These are phyloP conservation scores for Hemisphaericaspora lyxosophila DNA, from an alignment of 1,139 yeast species.

Conservation along the genomic window DNA sequence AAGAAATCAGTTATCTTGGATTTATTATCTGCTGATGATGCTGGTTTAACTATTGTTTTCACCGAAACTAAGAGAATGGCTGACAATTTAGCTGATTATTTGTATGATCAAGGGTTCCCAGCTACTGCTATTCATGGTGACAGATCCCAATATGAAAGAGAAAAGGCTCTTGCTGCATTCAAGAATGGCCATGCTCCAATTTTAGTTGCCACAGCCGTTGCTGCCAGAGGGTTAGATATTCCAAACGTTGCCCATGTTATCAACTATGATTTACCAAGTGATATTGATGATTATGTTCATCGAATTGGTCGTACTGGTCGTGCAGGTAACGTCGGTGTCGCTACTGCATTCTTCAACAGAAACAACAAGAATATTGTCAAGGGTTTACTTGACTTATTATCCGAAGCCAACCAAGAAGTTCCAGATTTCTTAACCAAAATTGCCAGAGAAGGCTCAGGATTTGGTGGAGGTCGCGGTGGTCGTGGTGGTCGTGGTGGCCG, in stretches of 20 bases:
- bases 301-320: conserved; percentile 99
- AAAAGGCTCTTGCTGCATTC: conserved; percentile 89
- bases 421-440: conserved; percentile 83
- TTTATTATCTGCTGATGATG: conserved; percentile 72
- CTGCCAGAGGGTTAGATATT: conserved; percentile 99
- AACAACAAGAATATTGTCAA: conserved; percentile 87
- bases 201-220: conserved; percentile 97
- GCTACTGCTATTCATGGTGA: conserved; percentile 99
- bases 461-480: conserved; percentile 50
- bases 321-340: conserved; percentile 98
- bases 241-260: conserved; percentile 98
- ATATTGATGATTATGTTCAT: conserved; percentile 97
- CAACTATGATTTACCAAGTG: conserved; percentile 94
- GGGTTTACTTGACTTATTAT: conserved; percentile 81
- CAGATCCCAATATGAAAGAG: conserved; percentile 97
- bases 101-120: conserved; percentile 85
- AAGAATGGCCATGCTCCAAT: conserved; percentile 86
- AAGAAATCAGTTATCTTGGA: conserved; percentile 91
- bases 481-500: conserved; percentile 44
- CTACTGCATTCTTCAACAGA: conserved; percentile 97
- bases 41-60: conserved; percentile 88
- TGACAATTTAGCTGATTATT: conserved; percentile 88
- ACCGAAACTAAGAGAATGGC: conserved; percentile 99
- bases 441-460: conserved; percentile 72
- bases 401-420: conserved; percentile 97